These are phyloP conservation scores for Boletus rufocinnamomeus DNA, from an alignment of 768 basidiomycete genomes.

Conservation along the genomic window DNA sequence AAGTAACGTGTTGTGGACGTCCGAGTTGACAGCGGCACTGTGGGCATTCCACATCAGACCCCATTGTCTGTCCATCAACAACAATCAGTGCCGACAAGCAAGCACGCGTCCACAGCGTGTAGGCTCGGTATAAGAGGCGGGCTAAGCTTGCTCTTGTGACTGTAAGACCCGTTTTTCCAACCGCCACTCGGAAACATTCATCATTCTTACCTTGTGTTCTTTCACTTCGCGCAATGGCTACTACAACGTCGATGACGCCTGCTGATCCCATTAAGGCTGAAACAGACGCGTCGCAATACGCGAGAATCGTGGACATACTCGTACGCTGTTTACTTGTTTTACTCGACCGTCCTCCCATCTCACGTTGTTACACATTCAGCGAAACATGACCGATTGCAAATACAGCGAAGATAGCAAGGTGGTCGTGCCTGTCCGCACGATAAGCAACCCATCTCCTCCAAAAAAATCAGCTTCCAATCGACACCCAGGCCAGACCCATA, in stretches of 20 bases:
- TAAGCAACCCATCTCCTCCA: background rate
- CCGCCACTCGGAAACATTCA: background rate
- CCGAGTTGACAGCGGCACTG: too few relatives aligned
- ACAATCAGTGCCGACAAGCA: background rate
- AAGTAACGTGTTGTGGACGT: too few relatives aligned
- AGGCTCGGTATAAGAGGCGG: background rate
- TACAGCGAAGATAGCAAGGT: too few relatives aligned
- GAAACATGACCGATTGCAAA: too few relatives aligned
- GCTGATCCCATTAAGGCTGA: background rate
- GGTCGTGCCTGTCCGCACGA: too few relatives aligned
- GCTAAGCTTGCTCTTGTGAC: background rate
- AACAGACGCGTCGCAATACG: background rate
- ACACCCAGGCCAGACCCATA: conserved; percentile 6
- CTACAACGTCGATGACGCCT: background rate
- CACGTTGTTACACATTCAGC: background rate
- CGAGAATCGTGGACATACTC: background rate
- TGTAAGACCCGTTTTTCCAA: background rate
- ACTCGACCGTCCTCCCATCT: background rate
- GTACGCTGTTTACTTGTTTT: background rate
- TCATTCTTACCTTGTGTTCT: background rate
- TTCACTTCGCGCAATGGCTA: background rate
- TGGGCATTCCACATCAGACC: background rate
- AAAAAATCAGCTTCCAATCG: conserved; percentile 6
- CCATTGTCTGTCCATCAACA: background rate
- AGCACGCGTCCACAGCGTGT: background rate